Base-by-base conservation (phyloP, 345 rosid genomes). In the Microcos paniculata region DNA sequence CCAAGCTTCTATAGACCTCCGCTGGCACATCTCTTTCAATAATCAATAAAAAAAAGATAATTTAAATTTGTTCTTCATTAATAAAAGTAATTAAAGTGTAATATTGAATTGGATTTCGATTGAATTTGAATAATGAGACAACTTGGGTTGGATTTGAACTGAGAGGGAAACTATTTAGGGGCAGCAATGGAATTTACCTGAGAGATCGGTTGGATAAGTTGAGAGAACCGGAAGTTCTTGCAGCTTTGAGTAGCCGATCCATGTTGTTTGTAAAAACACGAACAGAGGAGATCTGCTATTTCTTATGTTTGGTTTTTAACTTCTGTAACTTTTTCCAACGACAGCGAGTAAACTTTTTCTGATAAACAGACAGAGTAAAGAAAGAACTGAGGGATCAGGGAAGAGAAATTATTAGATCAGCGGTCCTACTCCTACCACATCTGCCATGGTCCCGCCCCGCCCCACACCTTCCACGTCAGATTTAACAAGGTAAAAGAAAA, bases 121-220 rank as follows among this genome's bases (percentile, higher is more conserved):
- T 0, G 28, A 68, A 43, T 6, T 21, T 6, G 16, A 58, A 21
- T 14, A 33, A 58, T 2, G 19, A 43, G 33, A 63, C 43, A 24
- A 33, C 6, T 13, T 4, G 19, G 63, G 40, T 49, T 23, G n/a
- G 16, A 45, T 31, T 51, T n/a, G 42, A 46, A 73, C 19, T 5
- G 40, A 73, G n/a, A n/a, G 6, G 0, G 42, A 18, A 58, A 31
- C 12, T 0, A 13, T 19, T 13, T 9, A 31, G 24, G 66, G 8
- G 6, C 35, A 45, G 43, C 33, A 26, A 23, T 8, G 30, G 28
- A 46, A 83, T 78, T 81, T 80, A 81, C 98, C 83, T 88, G 85
- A 93, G 97, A 79, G 93, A 89, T 56, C 98, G 96, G 82, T 95
- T 93, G 30, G 99, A 95, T 51, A 93, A 89, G 83, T 93, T 95